Base-by-base conservation (phyloP, 2,329 filamentous ascomycete species). In the Fusarium compactum region DNA sequence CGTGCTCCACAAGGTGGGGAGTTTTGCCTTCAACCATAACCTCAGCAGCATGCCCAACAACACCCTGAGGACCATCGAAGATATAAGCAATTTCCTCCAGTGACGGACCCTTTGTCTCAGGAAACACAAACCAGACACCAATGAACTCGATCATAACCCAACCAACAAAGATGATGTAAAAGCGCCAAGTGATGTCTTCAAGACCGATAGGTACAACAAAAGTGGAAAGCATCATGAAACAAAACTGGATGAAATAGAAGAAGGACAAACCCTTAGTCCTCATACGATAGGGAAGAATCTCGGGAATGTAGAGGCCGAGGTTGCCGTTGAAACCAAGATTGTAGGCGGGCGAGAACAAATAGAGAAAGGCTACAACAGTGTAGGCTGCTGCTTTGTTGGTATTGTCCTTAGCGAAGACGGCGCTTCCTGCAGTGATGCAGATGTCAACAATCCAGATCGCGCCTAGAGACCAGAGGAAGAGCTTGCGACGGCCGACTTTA, bases 1-100 rank as follows among this genome's bases (percentile, higher is more conserved):
- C 9, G 3, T 34, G 16, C 32, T 34, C 16, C 16, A 34, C 32
- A 34, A 34, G 32, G 16, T 2, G 32, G 8, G 32, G 32, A 5
- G 16, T 10, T 5, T 34, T 34, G 2, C 32, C 16, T 34, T 30
- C 45, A 16, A 48, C 15, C 27, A 12, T 34, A 18, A 32, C 46
- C 27, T 32, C 46, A 6, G 29, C 29, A 18, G 14, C 11, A 18
- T 11, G n/a, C 4, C 27, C 32, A 18, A 54, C 20, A 29, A 22
- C 34, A 43, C 32, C 11, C 8, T 20, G 11, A 3, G 48, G 47
- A 0, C 57, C 41, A 27, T 70, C 70, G 12, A 72, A 72, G 4
- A 72, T 62, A 12, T 60, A 34, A 0, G 63, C 60, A 43, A 73
- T 72, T 5, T 72, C 64, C 16, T 73, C 70, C 14, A 72, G 20